Percentiles rank a stretch among this genome's conserved stretches.
These are phyloP conservation scores for Nannizzia gypsea DNA, from an alignment of 2,329 filamentous ascomycete species.

Conservation along the genomic window DNA sequence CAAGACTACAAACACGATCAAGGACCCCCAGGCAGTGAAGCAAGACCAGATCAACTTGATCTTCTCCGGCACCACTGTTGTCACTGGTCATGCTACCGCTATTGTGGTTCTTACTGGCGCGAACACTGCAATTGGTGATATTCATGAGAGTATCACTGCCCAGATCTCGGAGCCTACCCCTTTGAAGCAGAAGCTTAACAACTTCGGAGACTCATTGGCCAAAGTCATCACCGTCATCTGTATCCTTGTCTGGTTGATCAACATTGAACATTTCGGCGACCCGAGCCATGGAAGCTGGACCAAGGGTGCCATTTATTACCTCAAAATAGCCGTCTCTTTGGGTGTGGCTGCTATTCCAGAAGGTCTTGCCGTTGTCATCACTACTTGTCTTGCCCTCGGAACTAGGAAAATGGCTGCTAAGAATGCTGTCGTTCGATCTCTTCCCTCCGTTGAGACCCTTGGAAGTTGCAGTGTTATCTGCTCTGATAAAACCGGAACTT, in stretches of 20 bases:
- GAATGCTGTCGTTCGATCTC: conserved; percentile 89
- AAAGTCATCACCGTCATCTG: conserved; percentile 99
- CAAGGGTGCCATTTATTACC: conserved; percentile 97
- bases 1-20: conserved; percentile 61
- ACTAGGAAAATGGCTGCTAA: conserved; percentile 98
- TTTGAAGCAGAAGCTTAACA: conserved; percentile 95
- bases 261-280: conserved; percentile 93
- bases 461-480: conserved; percentile 99
- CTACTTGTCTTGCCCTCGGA: conserved; percentile 90
- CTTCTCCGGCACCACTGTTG: conserved; percentile 95
- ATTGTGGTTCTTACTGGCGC: conserved; percentile 82
- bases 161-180: conserved; percentile 97
- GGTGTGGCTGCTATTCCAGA: conserved; percentile 97
- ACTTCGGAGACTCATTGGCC: conserved; percentile 89
- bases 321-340: conserved; percentile 97
- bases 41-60: conserved; percentile 97
- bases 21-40: conserved; percentile 76
- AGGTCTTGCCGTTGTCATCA: conserved; percentile 94
- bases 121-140: conserved; percentile 91
- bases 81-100: conserved; percentile 83
- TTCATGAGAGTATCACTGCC: conserved; percentile 94
- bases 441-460: conserved; percentile 93
- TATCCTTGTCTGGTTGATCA: conserved; percentile 94
- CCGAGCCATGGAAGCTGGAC: conserved; percentile 85
- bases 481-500: conserved; percentile 95